phyloP scores from a whole-genome alignment of 225 moss, liverwort and hornwort species.

The Bryum argenteum region DNA sequence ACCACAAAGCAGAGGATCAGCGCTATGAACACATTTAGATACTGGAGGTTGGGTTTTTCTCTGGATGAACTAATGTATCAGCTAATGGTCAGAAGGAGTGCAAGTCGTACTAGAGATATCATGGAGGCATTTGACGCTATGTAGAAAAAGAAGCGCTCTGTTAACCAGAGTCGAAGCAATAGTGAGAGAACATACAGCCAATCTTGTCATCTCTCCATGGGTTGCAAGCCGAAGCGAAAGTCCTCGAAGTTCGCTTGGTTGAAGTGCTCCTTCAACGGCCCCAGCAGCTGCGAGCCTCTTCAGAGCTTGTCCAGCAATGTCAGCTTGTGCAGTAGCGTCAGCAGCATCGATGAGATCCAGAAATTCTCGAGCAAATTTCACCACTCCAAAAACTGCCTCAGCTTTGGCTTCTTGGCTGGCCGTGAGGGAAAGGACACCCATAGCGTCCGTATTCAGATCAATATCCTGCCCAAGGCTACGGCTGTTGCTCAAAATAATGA shows the following conservation, averaged over 20 bases:
- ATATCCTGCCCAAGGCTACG: slow-evolving; percentile 86
- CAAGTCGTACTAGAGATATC: background rate
- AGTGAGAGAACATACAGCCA: slow-evolving; percentile 60
- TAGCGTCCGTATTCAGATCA: slow-evolving; percentile 66
- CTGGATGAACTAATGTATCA: background rate
- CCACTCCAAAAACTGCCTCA: slow-evolving; percentile 90
- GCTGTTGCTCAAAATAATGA: slow-evolving; percentile 90
- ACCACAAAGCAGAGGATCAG: slow-evolving; percentile 14
- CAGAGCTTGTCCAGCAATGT: slow-evolving; percentile 82
- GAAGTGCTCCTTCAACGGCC: slow-evolving; percentile 84
- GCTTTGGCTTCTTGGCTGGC: slow-evolving; percentile 80
- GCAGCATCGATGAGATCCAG: slow-evolving; percentile 94
- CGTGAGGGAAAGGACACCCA: slow-evolving; percentile 74
- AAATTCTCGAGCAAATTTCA: slow-evolving; percentile 94
- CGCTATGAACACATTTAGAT: slow-evolving; percentile 2
- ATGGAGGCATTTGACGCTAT: slow-evolving; percentile 11
- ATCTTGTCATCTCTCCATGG: slow-evolving; percentile 93
- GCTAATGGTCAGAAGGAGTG: slow-evolving; percentile 12
- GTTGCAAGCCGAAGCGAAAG: slow-evolving; percentile 85
- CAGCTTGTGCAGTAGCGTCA: slow-evolving; percentile 91
- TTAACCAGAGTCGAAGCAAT: slow-evolving; percentile 13
- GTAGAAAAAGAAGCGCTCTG: background rate
- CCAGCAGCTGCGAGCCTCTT: slow-evolving; percentile 93
- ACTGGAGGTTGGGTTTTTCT: slow-evolving; percentile 13
- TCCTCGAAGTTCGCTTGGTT: slow-evolving; percentile 80